Conservation (phyloP, 305 asterid genomes). For the Lippia alba region DNA sequence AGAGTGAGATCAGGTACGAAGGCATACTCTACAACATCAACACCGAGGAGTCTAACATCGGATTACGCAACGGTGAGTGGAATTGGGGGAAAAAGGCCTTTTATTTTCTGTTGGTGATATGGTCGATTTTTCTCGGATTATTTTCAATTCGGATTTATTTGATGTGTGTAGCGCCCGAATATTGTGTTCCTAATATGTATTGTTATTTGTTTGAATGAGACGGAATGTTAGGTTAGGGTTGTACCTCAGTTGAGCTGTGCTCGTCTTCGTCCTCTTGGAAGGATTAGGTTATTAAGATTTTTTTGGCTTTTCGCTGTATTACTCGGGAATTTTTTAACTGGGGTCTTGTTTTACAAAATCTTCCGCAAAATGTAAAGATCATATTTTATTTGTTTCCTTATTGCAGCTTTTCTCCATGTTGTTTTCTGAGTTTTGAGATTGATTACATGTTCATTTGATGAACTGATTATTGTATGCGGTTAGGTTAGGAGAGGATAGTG, state of each 20-base stretch:
- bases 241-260: not conserved
- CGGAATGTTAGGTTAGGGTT: not conserved
- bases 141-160: not conserved
- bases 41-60: conserved; percentile 97
- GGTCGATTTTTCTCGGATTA: not conserved
- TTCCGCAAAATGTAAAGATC: conserved; percentile 5
- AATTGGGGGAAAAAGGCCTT: not conserved
- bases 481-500: not conserved
- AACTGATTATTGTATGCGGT: not conserved
- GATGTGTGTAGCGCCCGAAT: not conserved
- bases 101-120: not conserved
- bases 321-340: not conserved
- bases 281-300: not conserved
- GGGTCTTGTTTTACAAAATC: not conserved
- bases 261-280: not conserved
- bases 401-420: not conserved
- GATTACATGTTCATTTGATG: not conserved
- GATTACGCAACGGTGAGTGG: conserved; percentile 78
- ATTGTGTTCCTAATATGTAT: not conserved
- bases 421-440: conserved; percentile 4
- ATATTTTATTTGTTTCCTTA: not conserved
- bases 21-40: conserved; percentile 90
- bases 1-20: conserved; percentile 96
- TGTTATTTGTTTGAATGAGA: not conserved
- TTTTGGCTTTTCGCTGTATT: not conserved